Evolutionary conservation across 108 stramenopile genomes (phyloP).

Genomic region (Cyclotella cryptica): DNA sequence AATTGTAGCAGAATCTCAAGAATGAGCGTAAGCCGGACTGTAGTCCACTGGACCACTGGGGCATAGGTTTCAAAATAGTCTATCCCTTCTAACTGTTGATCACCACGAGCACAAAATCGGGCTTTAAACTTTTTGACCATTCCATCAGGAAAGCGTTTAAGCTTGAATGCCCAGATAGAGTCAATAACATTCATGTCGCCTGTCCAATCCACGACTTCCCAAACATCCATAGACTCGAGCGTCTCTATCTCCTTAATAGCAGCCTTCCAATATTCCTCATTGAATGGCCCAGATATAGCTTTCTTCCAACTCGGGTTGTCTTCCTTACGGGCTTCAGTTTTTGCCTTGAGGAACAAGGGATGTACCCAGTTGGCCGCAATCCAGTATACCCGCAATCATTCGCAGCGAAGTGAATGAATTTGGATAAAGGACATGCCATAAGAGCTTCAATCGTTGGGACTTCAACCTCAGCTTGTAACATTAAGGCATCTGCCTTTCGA

Average conservation of each 20-base stretch:
- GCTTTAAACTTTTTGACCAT: conserved; percentile 12
- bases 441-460: neutral
- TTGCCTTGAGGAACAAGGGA: conserved; percentile 13
- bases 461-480: neutral
- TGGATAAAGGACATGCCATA: neutral
- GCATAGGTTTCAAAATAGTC: conserved; percentile 45
- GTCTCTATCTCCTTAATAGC: conserved; percentile 38
- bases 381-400: neutral
- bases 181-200: neutral
- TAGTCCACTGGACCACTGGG: neutral
- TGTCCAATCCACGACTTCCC: conserved; percentile 35
- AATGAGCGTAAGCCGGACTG: neutral
- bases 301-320: conserved; percentile 51
- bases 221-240: conserved; percentile 26
- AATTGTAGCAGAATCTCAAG: neutral
- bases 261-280: conserved; percentile 41
- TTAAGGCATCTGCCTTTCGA: neutral
- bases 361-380: neutral
- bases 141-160: neutral
- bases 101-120: conserved; percentile 52
- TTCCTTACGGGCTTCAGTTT: neutral
- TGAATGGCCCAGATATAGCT: conserved; percentile 50
- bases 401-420: neutral
- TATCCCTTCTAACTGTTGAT: conserved; percentile 53
- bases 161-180: neutral